Base-by-base conservation (phyloP, 371 early-diverging fungal genomes). In the Apophysomyces variabilis region DNA sequence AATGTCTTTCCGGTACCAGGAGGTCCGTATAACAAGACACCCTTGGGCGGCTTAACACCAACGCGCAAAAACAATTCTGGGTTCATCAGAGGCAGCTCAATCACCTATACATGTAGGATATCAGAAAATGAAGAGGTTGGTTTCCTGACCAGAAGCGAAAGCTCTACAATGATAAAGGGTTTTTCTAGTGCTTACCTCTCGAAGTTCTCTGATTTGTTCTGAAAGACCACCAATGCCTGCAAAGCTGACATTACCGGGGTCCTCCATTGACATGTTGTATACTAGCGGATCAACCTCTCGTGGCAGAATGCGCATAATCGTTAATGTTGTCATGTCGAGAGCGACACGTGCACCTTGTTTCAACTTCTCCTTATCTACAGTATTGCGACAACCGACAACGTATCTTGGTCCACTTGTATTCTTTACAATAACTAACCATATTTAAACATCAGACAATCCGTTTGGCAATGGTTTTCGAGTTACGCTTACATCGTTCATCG, bases 241-340 rank as follows among this genome's bases (percentile, higher is more conserved):
- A 92, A 99, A 99, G 56, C 93, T 88, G 65, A 99, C 83, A 63
- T 93, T 82, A 43, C 99, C 98, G 26, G 99, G 99, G 75, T 98
- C 97, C 79, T 99, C 99, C 66, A 93, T 90, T 16, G 96, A 93
- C 99, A 99, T 99, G 80, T 95, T 98, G 85, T 98, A 99, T 56
- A 99, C 99, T 66, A 97, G 86, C 35, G 99, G 99, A 83, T 99
- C 99, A 7, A 99, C 99, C 77, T 99, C 99, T 56, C 99, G 88
- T 36, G 99, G 99, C 54, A 99, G 86, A 72, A 96, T 90, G 47
- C 97, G 90, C 99, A 99, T 99, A 67, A 99, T 99, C 14, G 99
- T 99, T 60, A 99, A 86, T 4, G 99, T 99, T 18, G 99, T 99
- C 92, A 99, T 99, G 80, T 99, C 99, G 60, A 99, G 86, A 12